These are phyloP conservation scores for Coelastrella sp. DNA, from an alignment of 139 green algal species.

Conservation along the genomic window DNA sequence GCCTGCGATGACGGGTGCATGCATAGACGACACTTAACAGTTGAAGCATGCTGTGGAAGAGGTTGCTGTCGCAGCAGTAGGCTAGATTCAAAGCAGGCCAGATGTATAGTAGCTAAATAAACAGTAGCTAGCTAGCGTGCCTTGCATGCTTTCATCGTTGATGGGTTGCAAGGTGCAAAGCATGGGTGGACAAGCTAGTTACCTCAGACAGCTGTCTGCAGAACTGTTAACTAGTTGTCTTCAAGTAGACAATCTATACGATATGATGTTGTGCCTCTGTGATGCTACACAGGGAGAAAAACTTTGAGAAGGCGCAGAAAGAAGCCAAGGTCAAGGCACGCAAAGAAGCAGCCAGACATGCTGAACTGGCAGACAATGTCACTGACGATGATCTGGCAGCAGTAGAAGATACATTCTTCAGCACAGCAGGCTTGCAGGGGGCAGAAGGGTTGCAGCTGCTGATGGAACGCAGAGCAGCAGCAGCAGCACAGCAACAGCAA, in stretches of 20 bases:
- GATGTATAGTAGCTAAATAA: too few relatives aligned
- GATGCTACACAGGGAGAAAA: conserved; percentile 80
- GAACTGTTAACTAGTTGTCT: too few relatives aligned
- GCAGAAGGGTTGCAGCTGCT: conserved; percentile 14
- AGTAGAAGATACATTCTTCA: conserved; percentile 74
- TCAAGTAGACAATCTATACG: neutral
- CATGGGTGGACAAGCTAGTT: too few relatives aligned
- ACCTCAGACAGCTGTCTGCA: too few relatives aligned
- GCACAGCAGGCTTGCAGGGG: conserved; percentile 15
- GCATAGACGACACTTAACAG: neutral
- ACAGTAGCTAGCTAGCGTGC: too few relatives aligned
- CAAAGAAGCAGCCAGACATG: conserved; percentile 81
- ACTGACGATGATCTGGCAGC: conserved; percentile 74
- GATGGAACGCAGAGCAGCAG: neutral
- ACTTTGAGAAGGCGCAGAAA: conserved; percentile 92
- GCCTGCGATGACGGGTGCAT: neutral
- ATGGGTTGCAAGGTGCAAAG: too few relatives aligned
- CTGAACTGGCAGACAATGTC: conserved; percentile 68
- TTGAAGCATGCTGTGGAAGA: neutral
- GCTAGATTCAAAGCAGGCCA: too few relatives aligned
- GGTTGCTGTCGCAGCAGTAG: too few relatives aligned
- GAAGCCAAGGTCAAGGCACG: conserved; percentile 80
- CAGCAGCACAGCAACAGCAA: neutral
- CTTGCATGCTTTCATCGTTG: too few relatives aligned
- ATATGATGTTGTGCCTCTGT: neutral